phyloP scores from a whole-genome alignment of 2,329 filamentous ascomycete species.

The Trichoderma oligosporum region DNA sequence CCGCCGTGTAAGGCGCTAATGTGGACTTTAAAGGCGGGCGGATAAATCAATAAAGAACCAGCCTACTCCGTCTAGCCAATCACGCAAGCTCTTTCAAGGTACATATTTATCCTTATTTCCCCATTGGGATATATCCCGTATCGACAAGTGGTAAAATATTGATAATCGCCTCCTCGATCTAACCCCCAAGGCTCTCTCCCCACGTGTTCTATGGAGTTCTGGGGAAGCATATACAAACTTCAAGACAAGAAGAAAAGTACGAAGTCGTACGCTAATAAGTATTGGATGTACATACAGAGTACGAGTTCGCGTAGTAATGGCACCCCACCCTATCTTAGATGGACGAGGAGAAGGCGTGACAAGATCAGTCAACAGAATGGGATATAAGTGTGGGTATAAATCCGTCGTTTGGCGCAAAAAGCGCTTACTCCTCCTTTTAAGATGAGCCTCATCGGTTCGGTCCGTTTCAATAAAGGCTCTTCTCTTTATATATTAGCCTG shows the following conservation, averaged over 20 bases:
- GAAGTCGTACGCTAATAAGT: background rate
- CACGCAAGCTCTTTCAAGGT: background rate
- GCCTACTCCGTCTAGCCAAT: constrained; percentile 6
- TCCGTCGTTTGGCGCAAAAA: background rate
- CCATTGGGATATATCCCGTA: constrained; percentile 4
- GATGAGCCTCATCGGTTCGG: constrained; percentile 15
- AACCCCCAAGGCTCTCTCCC: constrained; percentile 5
- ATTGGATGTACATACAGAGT: background rate
- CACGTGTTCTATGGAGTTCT: background rate
- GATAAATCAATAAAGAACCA: constrained; percentile 15
- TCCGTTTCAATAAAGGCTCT: constrained; percentile 16
- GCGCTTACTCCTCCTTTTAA: background rate
- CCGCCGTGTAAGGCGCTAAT: background rate
- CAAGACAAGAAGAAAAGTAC: background rate
- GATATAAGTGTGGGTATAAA: constrained; percentile 12
- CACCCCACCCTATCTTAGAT: background rate
- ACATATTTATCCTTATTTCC: constrained; percentile 11
- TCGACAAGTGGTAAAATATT: background rate
- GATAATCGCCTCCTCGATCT: background rate
- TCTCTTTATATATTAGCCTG: constrained; percentile 12
- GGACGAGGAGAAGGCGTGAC: background rate
- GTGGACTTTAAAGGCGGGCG: background rate
- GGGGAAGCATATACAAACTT: background rate
- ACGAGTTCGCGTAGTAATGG: constrained; percentile 8
- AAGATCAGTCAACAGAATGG: background rate